Evolutionary conservation across 345 rosid genomes (phyloP).

Genomic region (Raphanus sativus): DNA sequence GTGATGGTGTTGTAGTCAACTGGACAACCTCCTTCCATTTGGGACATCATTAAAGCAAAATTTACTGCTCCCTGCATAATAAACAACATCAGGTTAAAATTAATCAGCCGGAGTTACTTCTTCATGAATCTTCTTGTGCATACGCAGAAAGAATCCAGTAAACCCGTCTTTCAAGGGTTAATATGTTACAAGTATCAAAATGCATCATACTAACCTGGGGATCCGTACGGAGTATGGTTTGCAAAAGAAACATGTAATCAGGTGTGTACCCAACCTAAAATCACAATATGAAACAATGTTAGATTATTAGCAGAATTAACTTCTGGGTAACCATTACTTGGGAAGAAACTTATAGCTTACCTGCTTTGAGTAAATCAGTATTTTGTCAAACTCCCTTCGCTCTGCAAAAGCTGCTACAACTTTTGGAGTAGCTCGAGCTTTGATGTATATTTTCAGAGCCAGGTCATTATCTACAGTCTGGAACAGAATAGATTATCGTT

Average conservation of each 20-base stretch:
- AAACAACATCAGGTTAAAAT: not conserved
- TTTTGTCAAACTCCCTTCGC: constrained; percentile 98
- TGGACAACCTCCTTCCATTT: constrained; percentile 99
- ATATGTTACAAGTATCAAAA: constrained; percentile 20
- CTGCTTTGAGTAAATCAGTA: constrained; percentile 96
- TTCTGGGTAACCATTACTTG: constrained; percentile 1
- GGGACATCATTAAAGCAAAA: constrained; percentile 99
- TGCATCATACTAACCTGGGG: constrained; percentile 71
- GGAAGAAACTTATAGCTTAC: constrained; percentile 36
- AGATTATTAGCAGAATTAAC: constrained; percentile 19
- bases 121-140: constrained; percentile 21
- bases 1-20: constrained; percentile 97
- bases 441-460: constrained; percentile 92
- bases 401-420: constrained; percentile 99
- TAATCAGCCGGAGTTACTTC: not conserved
- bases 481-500: constrained; percentile 30
- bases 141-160: constrained; percentile 16
- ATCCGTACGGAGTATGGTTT: constrained; percentile 97
- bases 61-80: constrained; percentile 91
- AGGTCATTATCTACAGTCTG: constrained; percentile 99
- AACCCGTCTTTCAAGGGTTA: constrained; percentile 4
- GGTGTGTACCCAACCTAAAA: constrained; percentile 97
- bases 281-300: constrained; percentile 28
- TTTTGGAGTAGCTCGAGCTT: constrained; percentile 99
- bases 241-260: constrained; percentile 97